Base-by-base conservation (phyloP, 257 asterid genomes). In the Prunella vulgaris region DNA sequence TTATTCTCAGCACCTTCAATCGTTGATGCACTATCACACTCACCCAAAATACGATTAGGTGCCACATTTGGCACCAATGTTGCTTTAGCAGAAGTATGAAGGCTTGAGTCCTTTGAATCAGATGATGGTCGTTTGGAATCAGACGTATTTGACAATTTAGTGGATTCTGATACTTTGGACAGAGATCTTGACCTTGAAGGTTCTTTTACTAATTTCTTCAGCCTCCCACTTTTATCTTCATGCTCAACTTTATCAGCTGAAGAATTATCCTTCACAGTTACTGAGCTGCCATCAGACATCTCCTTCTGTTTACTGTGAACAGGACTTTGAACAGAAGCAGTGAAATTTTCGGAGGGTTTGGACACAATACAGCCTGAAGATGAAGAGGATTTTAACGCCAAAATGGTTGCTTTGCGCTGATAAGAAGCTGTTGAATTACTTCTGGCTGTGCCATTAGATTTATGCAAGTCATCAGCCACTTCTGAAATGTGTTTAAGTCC, bases 141-240 rank as follows among this genome's bases (percentile, higher is more conserved):
- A 20, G 87, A 80, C 37, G 84, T 52, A 65, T 83, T 81, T n/a
- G 85, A 71, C 60, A 80, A 68, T 83, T 82, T 85, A 67, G 80
- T 74, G 58, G 83, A 72, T 72, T 84, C 86, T 64, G 85, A 70
- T 20, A 74, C 49, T 83, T 83, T 86, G 32, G 87, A 61, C 21
- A 69, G 71, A 61, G 84, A 69, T 74, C 74, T 76, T 40, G 76
- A 71, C 78, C 88, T 86, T 24, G 93, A 71, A 66, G 81, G 68
- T 76, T 90, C 96, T 86, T 84, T 89, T 21, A 73, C 70, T 60
- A 79, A 61, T 72, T 88, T 88, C 85, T 80, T 89, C 27, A 81
- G 77, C 74, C 78, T 94, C 66, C 76, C 89, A 78, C 76, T 70
- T 74, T 81, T 83, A 49, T 78, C 87, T 49, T 80, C 95, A 77